Conservation (phyloP, 23 red algal genomes). For the Gracilaria domingensis region DNA sequence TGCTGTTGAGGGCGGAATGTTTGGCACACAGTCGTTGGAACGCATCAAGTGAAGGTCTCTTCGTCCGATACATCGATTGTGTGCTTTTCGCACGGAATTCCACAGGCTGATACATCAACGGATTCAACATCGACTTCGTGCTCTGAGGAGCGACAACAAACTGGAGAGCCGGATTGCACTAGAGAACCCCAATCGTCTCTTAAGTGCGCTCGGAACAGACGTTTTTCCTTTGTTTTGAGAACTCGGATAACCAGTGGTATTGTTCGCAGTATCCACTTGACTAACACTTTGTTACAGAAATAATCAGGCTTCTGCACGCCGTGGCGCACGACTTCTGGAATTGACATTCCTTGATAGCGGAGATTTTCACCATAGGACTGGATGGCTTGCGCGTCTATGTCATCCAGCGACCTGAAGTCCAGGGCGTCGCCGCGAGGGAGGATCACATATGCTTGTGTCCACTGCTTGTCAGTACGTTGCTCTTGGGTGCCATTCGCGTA, state of each 20-base stretch:
- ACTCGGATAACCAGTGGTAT: slow-evolving; percentile 63
- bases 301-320: slow-evolving; percentile 32
- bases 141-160: slow-evolving; percentile 42
- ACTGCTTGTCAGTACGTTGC: slow-evolving; percentile 60
- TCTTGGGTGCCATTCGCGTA: slow-evolving; percentile 51
- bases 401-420: slow-evolving; percentile 59
- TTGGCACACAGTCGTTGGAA: neutral
- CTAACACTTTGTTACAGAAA: slow-evolving; percentile 44
- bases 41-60: neutral
- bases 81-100: slow-evolving; percentile 37
- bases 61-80: slow-evolving; percentile 2
- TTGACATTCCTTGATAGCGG: slow-evolving; percentile 60
- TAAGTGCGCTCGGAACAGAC: slow-evolving; percentile 52
- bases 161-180: slow-evolving; percentile 40
- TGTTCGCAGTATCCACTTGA: slow-evolving; percentile 59
- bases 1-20: neutral
- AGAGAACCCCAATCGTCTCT: slow-evolving; percentile 42
- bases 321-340: slow-evolving; percentile 63
- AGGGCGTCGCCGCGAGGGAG: slow-evolving; percentile 47
- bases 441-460: slow-evolving; percentile 67
- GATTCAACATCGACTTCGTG: slow-evolving; percentile 15
- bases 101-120: slow-evolving; percentile 47
- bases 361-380: slow-evolving; percentile 44
- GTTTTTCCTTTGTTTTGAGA: slow-evolving; percentile 44
- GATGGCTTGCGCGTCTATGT: slow-evolving; percentile 16